Conservation (phyloP, 306 rosid species). For the Canavalia ensiformis region DNA sequence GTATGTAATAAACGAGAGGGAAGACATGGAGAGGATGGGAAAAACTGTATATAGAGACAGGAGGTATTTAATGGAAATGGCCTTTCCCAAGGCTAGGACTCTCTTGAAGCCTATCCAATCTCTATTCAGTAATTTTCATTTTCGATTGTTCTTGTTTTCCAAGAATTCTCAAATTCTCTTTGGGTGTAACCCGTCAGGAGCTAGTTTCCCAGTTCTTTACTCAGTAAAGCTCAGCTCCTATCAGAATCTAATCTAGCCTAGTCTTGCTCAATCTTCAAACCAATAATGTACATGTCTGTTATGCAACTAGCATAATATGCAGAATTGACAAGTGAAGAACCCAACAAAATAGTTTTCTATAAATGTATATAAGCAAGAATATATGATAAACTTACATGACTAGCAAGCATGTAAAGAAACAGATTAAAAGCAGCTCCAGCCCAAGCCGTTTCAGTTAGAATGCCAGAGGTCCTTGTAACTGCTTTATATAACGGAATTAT, state of each 20-base stretch:
- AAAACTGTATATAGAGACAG: neutral
- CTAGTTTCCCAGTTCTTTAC: too few relatives aligned
- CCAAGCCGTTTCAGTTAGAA: constrained; percentile 98
- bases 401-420: constrained; percentile 94
- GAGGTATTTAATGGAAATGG: neutral
- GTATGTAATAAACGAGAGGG: neutral
- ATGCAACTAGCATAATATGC: neutral
- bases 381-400: constrained; percentile 78
- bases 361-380: neutral
- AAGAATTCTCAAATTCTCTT: too few relatives aligned
- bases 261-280: constrained; percentile 15
- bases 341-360: neutral
- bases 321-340: neutral
- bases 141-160: neutral
- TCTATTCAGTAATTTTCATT: constrained; percentile 1
- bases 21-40: neutral
- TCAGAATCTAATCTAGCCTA: neutral
- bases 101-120: neutral
- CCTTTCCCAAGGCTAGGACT: neutral
- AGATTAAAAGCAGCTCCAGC: constrained; percentile 98
- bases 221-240: neutral
- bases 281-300: neutral
- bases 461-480: constrained; percentile 94
- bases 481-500: constrained; percentile 88
- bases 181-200: too few relatives aligned